Base-by-base conservation (phyloP, 768 basidiomycete genomes). In the Lactarius indigo region DNA sequence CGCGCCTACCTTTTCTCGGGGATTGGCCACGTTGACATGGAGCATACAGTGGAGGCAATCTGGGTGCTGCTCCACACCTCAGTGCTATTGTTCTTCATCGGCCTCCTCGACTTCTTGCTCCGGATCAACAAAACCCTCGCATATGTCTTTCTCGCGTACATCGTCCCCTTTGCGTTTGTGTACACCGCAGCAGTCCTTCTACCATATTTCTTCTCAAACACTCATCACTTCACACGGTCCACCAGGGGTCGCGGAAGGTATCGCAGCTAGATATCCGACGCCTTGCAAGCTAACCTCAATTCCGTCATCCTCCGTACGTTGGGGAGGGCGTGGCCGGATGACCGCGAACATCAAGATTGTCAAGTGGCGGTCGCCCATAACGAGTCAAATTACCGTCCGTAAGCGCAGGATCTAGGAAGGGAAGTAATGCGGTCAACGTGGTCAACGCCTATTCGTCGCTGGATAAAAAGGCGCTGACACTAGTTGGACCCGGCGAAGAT, bases 71-170 rank as follows among this genome's bases (percentile, higher is more conserved):
- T 42, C 17, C 20, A 42, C n/a, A 2, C 12, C 6, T 60, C 59
- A 0, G 23, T 54, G 2, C 35, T 61, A 15, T 18, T 65, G 1
- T 65, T 61, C 57, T 41, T 58, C n/a, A 26, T 37, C 13, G 57
- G 57, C 37, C 57, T 58, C 13, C 52, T 55, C 28, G 59, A 65
- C 30, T 65, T 60, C 18, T 30, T 65, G 37, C 30, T 60, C 41
- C 50, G 7, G 8, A 59, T 55, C 58, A 60, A 55, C 26, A 60
- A 41, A 20, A 54, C 9, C 30, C 30, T 47, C 8, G 59, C 41
- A 30, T 47, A 30, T 17, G 18, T 60, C 28, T 31, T 60, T 23
- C 18, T 60, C 26, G 28, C 52, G 23, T 37, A 13, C 28, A 20
- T 55, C 61, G 61, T 20, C 7, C 23, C 37, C 35, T 8, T 56